phyloP scores from a whole-genome alignment of 1,139 yeast genomes.

The Kodamaea suecica region DNA sequence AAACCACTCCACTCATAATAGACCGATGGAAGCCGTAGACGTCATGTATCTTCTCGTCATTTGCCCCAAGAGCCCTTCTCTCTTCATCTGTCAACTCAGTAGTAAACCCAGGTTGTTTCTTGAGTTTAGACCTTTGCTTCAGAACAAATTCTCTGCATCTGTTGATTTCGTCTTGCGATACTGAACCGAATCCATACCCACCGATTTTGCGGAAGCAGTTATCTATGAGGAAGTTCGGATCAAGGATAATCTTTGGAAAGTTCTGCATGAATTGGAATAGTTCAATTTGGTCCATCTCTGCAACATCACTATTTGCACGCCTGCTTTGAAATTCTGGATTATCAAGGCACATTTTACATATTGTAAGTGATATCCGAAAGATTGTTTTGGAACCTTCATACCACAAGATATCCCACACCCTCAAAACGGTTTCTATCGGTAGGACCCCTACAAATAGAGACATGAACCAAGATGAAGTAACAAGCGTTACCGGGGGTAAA shows the following conservation, averaged over 20 bases:
- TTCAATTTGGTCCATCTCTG: slow-evolving; percentile 71
- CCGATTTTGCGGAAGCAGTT: slow-evolving; percentile 72
- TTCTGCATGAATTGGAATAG: slow-evolving; percentile 83
- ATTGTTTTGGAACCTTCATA: slow-evolving; percentile 88
- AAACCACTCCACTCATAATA: slow-evolving; percentile 53
- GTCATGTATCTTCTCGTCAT: slow-evolving; percentile 37
- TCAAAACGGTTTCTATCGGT: slow-evolving; percentile 80
- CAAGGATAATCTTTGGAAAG: slow-evolving; percentile 67
- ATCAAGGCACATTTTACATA: slow-evolving; percentile 77
- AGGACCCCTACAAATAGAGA: slow-evolving; percentile 83
- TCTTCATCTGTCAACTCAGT: slow-evolving; percentile 43
- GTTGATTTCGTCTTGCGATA: slow-evolving; percentile 78
- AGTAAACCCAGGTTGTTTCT: slow-evolving; percentile 32
- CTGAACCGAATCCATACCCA: slow-evolving; percentile 63
- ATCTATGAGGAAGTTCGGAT: slow-evolving; percentile 69
- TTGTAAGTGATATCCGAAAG: slow-evolving; percentile 77
- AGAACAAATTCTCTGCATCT: slow-evolving; percentile 75
- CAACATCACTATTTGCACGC: slow-evolving; percentile 13
- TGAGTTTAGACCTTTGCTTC: slow-evolving; percentile 49
- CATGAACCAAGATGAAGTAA: slow-evolving; percentile 98
- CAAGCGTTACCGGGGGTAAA: slow-evolving; percentile 86
- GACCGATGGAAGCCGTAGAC: slow-evolving; percentile 50
- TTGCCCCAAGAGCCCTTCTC: slow-evolving; percentile 30
- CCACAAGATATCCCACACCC: slow-evolving; percentile 94
- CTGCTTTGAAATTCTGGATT: slow-evolving; percentile 38